Conservation (phyloP, 176 grass and related monocot genomes). For the Leersia perrieri region DNA sequence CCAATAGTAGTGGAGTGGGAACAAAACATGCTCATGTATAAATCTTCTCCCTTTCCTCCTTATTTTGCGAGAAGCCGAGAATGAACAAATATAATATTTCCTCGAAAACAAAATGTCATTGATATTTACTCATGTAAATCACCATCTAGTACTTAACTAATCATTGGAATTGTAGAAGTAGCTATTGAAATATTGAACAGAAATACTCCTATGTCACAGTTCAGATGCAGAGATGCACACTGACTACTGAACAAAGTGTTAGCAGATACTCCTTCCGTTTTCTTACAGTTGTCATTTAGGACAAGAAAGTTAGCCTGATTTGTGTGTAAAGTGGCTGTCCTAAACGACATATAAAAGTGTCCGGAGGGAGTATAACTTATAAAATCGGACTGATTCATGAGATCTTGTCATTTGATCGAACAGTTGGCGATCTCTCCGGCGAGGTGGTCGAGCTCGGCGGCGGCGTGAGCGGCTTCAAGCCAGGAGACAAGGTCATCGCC, state of each 20-base stretch:
- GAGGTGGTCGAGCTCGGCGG: slow-evolving; percentile 68
- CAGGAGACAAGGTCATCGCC: slow-evolving; percentile 73
- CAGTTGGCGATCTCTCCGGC: slow-evolving; percentile 66
- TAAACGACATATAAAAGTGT: no score
- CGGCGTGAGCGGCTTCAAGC: slow-evolving; percentile 62
- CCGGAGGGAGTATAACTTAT: no score
- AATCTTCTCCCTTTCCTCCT: not conserved
- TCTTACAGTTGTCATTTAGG: no score
- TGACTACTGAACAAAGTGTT: no score
- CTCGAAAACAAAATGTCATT: not conserved
- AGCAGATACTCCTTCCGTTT: no score
- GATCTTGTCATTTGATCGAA: slow-evolving; percentile 9
- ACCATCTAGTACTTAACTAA: not conserved
- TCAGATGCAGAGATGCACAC: not conserved
- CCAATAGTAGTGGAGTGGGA: not conserved
- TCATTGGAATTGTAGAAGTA: not conserved
- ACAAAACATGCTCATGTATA: not conserved
- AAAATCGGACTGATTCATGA: not conserved
- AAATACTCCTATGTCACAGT: not conserved
- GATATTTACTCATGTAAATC: not conserved
- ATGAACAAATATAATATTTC: not conserved
- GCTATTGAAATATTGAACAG: not conserved
- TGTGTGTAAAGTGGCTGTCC: no score
- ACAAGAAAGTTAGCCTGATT: no score
- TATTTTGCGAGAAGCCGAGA: not conserved